Evolutionary conservation across 192 early-diverging fungal genomes (phyloP).

Genomic region (Linnemannia exigua): DNA sequence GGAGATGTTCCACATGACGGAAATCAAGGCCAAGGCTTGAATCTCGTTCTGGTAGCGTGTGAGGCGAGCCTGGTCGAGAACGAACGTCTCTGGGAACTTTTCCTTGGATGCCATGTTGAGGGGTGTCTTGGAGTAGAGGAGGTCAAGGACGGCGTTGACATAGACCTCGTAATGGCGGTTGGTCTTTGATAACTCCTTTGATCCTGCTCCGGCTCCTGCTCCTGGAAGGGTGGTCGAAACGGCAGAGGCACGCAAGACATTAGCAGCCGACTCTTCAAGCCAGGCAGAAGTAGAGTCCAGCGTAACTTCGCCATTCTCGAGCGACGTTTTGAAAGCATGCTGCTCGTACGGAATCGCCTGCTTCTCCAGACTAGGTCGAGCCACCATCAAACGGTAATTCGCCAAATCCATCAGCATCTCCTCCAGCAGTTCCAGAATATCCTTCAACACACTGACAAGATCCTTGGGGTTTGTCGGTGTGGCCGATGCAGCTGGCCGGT

Average conservation of each 20-base stretch:
- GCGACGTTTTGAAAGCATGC: constrained; percentile 71
- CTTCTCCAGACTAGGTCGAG: constrained; percentile 76
- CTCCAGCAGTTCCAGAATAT: constrained; percentile 74
- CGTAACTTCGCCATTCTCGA: constrained; percentile 57
- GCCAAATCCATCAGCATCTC: constrained; percentile 86
- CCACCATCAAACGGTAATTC: constrained; percentile 77
- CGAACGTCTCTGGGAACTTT: constrained; percentile 77
- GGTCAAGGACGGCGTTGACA: constrained; percentile 64
- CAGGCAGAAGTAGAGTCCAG: constrained; percentile 73
- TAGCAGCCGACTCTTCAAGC: constrained; percentile 63
- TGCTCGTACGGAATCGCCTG: constrained; percentile 85
- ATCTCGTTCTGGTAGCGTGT: constrained; percentile 78
- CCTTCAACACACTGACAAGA: constrained; percentile 61
- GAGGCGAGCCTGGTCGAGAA: constrained; percentile 76
- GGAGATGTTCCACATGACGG: constrained; percentile 78
- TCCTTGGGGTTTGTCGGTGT: constrained; percentile 38
- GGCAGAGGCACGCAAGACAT: constrained; percentile 4
- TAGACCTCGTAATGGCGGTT: constrained; percentile 65
- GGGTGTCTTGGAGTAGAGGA: constrained; percentile 63
- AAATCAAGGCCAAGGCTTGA: constrained; percentile 75
- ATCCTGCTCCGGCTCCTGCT: constrained; percentile 11
- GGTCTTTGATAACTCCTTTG: constrained; percentile 7
- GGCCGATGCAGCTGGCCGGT: neutral
- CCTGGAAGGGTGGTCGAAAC: constrained; percentile 51
- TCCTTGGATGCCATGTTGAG: constrained; percentile 17